Evolutionary conservation across 2,329 filamentous ascomycete genomes (phyloP).

Genomic region (Salinomyces thailandicus): DNA sequence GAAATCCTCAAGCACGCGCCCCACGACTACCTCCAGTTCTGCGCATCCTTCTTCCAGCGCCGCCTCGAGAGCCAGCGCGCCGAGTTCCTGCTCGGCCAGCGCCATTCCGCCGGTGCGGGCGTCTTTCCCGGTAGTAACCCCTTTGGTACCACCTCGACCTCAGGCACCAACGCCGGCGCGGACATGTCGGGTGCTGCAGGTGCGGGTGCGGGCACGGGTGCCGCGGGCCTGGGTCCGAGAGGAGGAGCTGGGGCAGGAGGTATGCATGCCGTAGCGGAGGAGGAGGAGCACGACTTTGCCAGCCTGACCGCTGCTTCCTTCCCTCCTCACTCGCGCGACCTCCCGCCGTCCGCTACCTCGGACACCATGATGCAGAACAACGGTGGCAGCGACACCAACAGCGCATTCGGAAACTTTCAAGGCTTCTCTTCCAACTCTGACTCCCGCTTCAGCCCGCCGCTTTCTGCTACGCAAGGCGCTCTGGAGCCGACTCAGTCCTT

Average conservation of each 20-base stretch:
- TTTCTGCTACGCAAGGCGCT: conserved; percentile 33
- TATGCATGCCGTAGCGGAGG: conserved; percentile 61
- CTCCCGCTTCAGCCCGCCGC: conserved; percentile 26
- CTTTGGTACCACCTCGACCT: conserved; percentile 41
- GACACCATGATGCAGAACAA: conserved; percentile 15
- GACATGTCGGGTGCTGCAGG: conserved; percentile 18
- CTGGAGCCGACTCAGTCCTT: conserved; percentile 56
- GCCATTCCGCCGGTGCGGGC: conserved; percentile 33
- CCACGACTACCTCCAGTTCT: conserved; percentile 58
- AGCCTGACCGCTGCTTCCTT: conserved; percentile 55
- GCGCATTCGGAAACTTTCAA: conserved; percentile 27
- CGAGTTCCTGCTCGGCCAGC: conserved; percentile 43
- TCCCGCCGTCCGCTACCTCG: conserved; percentile 13
- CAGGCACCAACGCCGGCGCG: background rate
- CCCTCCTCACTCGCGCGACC: conserved; percentile 27
- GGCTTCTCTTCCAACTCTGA: conserved; percentile 17
- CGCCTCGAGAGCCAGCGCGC: conserved; percentile 56
- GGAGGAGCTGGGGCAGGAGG: conserved; percentile 21
- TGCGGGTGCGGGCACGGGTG: conserved; percentile 1
- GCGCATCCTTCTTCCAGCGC: conserved; percentile 56
- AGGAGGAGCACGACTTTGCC: conserved; percentile 66
- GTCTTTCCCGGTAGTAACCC: conserved; percentile 81
- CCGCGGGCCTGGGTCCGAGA: conserved; percentile 10
- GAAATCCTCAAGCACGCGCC: conserved; percentile 50
- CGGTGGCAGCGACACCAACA: conserved; percentile 10